Evolutionary conservation across 169 alveolate genomes (phyloP).

Genomic region (Cryptosporidium ubiquitum): DNA sequence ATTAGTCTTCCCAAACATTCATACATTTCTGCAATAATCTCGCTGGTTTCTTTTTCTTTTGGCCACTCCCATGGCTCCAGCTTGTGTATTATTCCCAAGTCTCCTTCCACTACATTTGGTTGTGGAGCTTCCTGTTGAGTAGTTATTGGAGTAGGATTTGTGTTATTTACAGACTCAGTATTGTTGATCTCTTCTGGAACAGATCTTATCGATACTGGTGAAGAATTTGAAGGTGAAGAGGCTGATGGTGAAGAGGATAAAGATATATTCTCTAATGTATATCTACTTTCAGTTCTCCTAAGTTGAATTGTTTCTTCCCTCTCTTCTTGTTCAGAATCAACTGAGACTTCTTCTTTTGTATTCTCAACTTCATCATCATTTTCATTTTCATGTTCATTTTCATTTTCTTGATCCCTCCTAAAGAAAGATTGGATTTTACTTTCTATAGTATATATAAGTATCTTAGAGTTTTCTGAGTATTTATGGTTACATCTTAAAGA

Average conservation of each 20-base stretch:
- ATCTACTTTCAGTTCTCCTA: conserved; percentile 4
- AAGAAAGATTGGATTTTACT: conserved; percentile 50
- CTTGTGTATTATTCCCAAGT: conserved; percentile 36
- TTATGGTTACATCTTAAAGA: conserved; percentile 66
- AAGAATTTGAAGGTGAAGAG: neutral
- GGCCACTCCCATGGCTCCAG: conserved; percentile 75
- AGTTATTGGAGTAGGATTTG: conserved; percentile 29
- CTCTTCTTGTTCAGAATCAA: neutral
- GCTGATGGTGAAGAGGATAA: neutral
- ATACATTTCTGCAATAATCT: conserved; percentile 80
- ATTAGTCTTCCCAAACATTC: conserved; percentile 91
- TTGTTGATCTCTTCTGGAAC: conserved; percentile 15
- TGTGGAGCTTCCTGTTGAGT: neutral
- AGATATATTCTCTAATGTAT: conserved; percentile 1
- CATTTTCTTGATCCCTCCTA: conserved; percentile 8
- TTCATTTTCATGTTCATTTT: neutral
- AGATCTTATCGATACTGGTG: conserved; percentile 14
- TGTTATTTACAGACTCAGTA: conserved; percentile 12
- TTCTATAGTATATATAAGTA: conserved; percentile 18
- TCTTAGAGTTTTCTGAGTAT: conserved; percentile 14
- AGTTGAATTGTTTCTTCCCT: neutral
- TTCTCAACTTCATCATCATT: conserved; percentile 69
- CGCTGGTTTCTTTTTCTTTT: conserved; percentile 40
- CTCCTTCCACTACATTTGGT: neutral
- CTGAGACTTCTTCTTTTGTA: conserved; percentile 75